Evolutionary conservation across 495 filamentous ascomycete species (phyloP).

Genomic region (Hypoxylon fragiforme): DNA sequence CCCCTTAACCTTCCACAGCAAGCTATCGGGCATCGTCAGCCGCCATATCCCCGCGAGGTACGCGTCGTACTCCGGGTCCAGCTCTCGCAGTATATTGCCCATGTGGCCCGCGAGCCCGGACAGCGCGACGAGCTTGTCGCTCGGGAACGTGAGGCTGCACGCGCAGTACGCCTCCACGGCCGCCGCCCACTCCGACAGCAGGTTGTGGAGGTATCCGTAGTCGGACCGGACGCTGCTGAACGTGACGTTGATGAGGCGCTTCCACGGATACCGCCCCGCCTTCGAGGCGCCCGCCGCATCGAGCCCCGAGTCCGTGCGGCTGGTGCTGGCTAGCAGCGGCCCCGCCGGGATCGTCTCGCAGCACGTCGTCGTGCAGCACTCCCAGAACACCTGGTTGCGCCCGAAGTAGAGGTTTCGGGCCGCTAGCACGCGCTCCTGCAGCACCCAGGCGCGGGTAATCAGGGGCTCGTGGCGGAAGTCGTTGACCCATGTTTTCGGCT

Average conservation of each 20-base stretch:
- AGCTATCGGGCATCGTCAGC: conserved; percentile 12
- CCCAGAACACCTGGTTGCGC: conserved; percentile 30
- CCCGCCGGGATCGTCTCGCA: conserved; percentile 15
- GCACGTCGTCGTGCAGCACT: conserved; percentile 13
- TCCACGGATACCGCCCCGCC: conserved; percentile 1
- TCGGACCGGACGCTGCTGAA: neutral
- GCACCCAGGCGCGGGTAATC: conserved; percentile 22
- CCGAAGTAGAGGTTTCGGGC: conserved; percentile 30
- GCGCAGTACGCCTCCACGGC: conserved; percentile 7
- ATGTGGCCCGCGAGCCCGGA: conserved; percentile 20
- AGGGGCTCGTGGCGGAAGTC: conserved; percentile 19
- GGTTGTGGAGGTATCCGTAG: neutral
- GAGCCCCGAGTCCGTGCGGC: neutral
- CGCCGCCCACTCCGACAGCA: conserved; percentile 1
- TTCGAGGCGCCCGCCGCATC: neutral
- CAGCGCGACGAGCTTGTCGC: conserved; percentile 24
- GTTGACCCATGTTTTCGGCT: neutral
- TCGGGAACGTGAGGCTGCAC: conserved; percentile 10
- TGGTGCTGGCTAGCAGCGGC: neutral
- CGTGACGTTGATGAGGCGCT: neutral
- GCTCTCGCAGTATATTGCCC: neutral
- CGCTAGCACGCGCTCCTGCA: conserved; percentile 31
- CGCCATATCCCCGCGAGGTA: conserved; percentile 28
- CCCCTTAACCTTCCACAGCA: conserved; percentile 20
- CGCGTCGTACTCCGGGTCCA: neutral